Percentiles rank a stretch among this genome's conserved stretches.
Conservation (phyloP, 164 flowering plant genomes). For the Macadamia tetraphylla region DNA sequence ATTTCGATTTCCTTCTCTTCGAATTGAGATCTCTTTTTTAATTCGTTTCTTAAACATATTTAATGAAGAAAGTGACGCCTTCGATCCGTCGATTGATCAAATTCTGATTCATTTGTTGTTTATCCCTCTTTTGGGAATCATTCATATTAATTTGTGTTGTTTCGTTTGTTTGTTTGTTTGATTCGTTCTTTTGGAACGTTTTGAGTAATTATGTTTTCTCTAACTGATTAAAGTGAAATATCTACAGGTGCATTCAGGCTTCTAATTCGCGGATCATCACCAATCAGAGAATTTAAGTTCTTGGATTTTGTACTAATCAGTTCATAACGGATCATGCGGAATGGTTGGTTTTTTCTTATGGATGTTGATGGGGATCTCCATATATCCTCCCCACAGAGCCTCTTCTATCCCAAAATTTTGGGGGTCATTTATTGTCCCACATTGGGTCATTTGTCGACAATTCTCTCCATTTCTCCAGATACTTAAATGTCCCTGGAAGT, state of each 20-base stretch:
- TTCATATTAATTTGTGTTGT: no score
- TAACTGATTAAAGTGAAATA: no score
- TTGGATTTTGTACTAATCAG: not conserved
- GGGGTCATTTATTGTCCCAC: conserved; percentile 32
- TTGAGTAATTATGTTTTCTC: no score
- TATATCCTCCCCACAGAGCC: conserved; percentile 35
- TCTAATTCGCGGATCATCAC: not conserved
- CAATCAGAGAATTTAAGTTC: not conserved
- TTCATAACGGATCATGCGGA: conserved; percentile 30
- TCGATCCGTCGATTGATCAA: no score
- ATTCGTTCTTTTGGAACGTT: no score
- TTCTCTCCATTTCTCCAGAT: conserved; percentile 25
- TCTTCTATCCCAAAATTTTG: conserved; percentile 21
- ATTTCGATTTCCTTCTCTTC: no score
- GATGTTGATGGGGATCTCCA: conserved; percentile 50
- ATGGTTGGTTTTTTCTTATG: conserved; percentile 37
- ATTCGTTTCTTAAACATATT: no score
- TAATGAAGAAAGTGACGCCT: no score
- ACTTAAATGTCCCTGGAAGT: conserved; percentile 41
- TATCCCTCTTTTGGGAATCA: no score
- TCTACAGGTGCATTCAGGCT: conserved; percentile 5
- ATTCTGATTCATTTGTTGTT: no score
- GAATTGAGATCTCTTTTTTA: no score
- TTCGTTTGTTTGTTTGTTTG: no score
- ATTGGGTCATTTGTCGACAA: conserved; percentile 37